Percentiles rank a stretch among this genome's conserved stretches.
Conservation (phyloP, 2,329 filamentous ascomycete genomes). For the Phoma sp. region DNA sequence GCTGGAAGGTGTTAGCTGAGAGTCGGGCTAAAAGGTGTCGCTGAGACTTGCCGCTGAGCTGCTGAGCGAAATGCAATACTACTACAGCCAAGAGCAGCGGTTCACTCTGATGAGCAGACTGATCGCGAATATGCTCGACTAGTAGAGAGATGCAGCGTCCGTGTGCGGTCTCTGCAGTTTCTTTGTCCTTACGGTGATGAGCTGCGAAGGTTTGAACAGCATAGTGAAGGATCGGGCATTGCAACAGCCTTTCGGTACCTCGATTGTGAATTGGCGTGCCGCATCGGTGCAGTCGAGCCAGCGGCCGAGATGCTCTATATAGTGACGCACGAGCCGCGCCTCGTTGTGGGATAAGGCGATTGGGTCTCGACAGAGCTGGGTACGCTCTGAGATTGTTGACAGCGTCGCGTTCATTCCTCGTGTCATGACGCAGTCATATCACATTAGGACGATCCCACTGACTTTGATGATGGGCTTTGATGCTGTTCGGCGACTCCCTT, state of each 20-base stretch:
- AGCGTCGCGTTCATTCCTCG: no score
- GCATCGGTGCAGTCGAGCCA: slow-evolving; percentile 44
- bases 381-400: no score
- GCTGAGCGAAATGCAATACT: slow-evolving; percentile 41
- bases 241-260: slow-evolving; percentile 32
- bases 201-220: slow-evolving; percentile 41
- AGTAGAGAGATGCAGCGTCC: slow-evolving; percentile 37
- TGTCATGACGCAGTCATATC: no score
- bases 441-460: no score
- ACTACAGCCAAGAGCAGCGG: slow-evolving; percentile 41
- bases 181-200: slow-evolving; percentile 28
- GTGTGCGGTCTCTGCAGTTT: slow-evolving; percentile 30
- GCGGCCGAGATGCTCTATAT: slow-evolving; percentile 35
- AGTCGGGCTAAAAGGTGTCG: no score
- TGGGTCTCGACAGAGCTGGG: no score
- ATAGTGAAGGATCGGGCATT: slow-evolving; percentile 34
- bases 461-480: no score
- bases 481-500: no score
- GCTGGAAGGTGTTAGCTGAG: no score
- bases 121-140: slow-evolving; percentile 35
- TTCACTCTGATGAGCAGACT: slow-evolving; percentile 33
- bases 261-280: slow-evolving; percentile 39
- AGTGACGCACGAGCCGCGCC: slow-evolving; percentile 41
- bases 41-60: no score
- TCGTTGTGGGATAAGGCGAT: no score